Base-by-base conservation (phyloP, 148 eudicot species). In the Oxyria digyna region DNA sequence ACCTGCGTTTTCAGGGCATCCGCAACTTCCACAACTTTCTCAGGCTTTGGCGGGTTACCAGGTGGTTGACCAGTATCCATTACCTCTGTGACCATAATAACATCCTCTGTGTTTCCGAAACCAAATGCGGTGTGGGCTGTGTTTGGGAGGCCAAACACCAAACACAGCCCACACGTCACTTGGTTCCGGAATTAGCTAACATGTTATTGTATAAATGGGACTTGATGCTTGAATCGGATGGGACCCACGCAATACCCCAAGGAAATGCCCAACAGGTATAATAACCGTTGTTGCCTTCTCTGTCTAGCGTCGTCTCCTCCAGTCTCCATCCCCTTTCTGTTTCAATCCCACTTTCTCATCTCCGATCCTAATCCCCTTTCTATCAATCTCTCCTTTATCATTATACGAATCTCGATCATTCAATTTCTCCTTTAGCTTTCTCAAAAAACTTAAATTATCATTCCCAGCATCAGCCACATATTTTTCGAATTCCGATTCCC, bases 401-500 rank as follows among this genome's bases (percentile, higher is more conserved):
- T 59, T 59, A 29, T 38, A 59, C 3, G 65, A 31, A 27, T 59
- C 65, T 59, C 38, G 0, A 59, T 59, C 17, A 59, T 59, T 59
- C 15, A 54, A 23, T 41, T 49, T 9, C 32, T 29, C 32, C 32
- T 5, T 13, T 8, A 18, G 20, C 10, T 62, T 37, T 31, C 42
- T 31, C 18, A 6, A 26, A 35, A 38, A 33, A 67, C 77, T 17
- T 81, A 83, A 83, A 88, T 85, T 88, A 76, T 21, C 62, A 71
- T 76, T 18, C 79, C 73, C 27, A 83, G 79, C 43, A 78, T 71
- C 32, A 67, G 81, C 69, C 88, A 87, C 77, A 76, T 88, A 72
- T 91, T 82, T 69, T 91, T 91, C 81, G 85, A 87, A 50, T 89
- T 84, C 79, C 84, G 83, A 62, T 67, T 41, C 69, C 63, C 76